Percentiles rank a stretch among this genome's conserved stretches.
phyloP scores from a whole-genome alignment of 1,284 basidiomycete species.

The Stygiomarasmius scandens region DNA sequence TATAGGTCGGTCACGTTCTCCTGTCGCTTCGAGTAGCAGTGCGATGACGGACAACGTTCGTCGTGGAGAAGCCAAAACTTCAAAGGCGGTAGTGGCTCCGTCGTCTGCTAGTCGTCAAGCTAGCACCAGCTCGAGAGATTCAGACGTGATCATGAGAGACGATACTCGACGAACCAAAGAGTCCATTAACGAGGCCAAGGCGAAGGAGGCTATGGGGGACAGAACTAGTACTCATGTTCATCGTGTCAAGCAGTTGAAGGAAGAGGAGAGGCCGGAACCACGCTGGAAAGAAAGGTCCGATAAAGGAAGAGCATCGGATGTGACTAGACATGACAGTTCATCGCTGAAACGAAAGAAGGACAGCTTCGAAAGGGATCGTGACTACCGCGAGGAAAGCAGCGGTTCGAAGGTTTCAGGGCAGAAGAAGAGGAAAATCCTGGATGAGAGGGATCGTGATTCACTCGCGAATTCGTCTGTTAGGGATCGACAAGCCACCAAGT shows the following conservation, averaged over 20 bases:
- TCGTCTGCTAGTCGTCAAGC: neutral
- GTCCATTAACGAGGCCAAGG: neutral
- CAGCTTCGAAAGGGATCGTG: conserved; percentile 26
- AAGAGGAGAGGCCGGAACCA: conserved; percentile 23
- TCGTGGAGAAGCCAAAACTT: neutral
- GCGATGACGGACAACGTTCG: neutral
- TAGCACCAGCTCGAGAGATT: neutral
- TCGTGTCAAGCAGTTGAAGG: conserved; percentile 15
- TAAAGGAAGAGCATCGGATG: conserved; percentile 8
- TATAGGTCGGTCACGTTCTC: conserved; percentile 20
- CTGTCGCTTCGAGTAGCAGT: neutral
- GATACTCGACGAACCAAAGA: conserved; percentile 24
- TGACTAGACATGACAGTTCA: conserved; percentile 6
- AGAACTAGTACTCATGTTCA: conserved; percentile 8
- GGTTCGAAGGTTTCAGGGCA: conserved; percentile 17
- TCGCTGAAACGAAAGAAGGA: conserved; percentile 40
- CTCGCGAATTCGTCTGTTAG: conserved; percentile 20
- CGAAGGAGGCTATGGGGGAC: conserved; percentile 8
- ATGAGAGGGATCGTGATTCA: conserved; percentile 15
- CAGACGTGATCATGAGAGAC: conserved; percentile 11
- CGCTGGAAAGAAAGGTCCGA: conserved; percentile 20
- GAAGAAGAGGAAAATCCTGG: conserved; percentile 47
- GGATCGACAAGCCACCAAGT: conserved; percentile 27
- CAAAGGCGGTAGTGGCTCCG: neutral
- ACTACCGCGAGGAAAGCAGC: conserved; percentile 25